Base-by-base conservation (phyloP, 75 land plant genomes). In the Adiantum capillusveneris region DNA sequence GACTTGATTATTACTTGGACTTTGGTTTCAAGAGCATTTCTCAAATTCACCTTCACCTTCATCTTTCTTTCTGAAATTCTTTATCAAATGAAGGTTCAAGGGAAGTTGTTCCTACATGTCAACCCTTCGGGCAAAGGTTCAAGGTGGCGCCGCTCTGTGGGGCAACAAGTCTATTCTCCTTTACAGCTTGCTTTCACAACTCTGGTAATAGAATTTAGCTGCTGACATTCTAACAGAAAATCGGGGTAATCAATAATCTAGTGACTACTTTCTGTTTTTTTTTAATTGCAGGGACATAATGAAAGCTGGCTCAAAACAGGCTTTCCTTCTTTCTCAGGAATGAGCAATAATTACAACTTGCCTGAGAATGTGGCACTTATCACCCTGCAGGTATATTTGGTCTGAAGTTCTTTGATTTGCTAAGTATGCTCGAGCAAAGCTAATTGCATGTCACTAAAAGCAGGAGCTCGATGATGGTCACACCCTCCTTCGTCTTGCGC, bases 391-490 rank as follows among this genome's bases (percentile, higher is more conserved):
- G 37, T 59, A 5, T 59, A 7, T 59, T 31, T 6, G n/a, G n/a
- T n/a, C n/a, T n/a, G n/a, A n/a, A n/a, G n/a, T n/a, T n/a, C n/a
- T n/a, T n/a, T n/a, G n/a, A n/a, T n/a, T n/a, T n/a, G n/a, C n/a
- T n/a, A n/a, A n/a, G n/a, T n/a, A n/a, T n/a, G n/a, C n/a, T n/a
- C n/a, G n/a, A n/a, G n/a, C n/a, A n/a, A n/a, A n/a, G n/a, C n/a
- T n/a, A n/a, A n/a, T n/a, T n/a, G n/a, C n/a, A n/a, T n/a, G n/a
- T n/a, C n/a, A n/a, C n/a, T n/a, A 44, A 22, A n/a, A 57, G 24
- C 62, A 86, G 84, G 82, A 71, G 44, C 72, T 83, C 27, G 79
- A 84, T 34, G 70, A 83, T 73, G 80, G 81, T 50, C 62, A 60
- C 36, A 70, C 71, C 14, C 79, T 83, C 11, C 59, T 83, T 11